phyloP scores from a whole-genome alignment of 352 stramenopile species.

The Globisporangium apiculatum region DNA sequence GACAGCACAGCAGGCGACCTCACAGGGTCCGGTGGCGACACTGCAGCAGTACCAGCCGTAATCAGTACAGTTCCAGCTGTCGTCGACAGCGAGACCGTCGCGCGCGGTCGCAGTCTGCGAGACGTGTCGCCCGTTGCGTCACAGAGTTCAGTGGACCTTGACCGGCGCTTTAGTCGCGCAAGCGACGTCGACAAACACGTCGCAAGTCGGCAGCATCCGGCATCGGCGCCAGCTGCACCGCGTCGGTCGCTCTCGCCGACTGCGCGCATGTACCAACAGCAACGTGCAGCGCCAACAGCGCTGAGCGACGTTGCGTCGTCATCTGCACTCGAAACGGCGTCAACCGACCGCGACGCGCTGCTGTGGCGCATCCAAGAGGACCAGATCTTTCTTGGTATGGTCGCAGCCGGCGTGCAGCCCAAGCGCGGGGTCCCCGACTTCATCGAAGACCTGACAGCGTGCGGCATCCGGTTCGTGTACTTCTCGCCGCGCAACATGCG shows the following conservation, averaged over 20 bases:
- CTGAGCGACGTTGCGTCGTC: conserved; percentile 43
- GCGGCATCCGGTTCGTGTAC: conserved; percentile 97
- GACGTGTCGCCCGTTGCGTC: conserved; percentile 21
- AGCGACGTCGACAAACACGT: conserved; percentile 1
- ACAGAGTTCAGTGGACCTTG: conserved; percentile 19
- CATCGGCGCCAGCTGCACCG: neutral
- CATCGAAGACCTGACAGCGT: conserved; percentile 92
- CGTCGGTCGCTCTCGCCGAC: neutral
- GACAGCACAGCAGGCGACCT: conserved; percentile 33
- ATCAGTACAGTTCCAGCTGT: no score
- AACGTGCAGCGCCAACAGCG: neutral
- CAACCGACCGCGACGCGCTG: conserved; percentile 47
- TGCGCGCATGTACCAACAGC: neutral
- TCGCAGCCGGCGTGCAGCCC: conserved; percentile 92
- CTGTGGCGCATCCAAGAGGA: conserved; percentile 89
- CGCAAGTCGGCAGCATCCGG: neutral
- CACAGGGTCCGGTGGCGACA: neutral
- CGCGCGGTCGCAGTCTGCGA: conserved; percentile 3
- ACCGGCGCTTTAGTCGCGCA: neutral
- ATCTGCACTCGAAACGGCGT: conserved; percentile 17
- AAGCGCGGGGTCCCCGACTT: conserved; percentile 93
- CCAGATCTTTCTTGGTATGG: conserved; percentile 97
- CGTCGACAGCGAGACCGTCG: neutral
- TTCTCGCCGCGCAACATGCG: conserved; percentile 99
- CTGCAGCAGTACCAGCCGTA: no score